These are phyloP conservation scores for Flaveria brownii DNA, from an alignment of 129 eudicot species.

Conservation along the genomic window DNA sequence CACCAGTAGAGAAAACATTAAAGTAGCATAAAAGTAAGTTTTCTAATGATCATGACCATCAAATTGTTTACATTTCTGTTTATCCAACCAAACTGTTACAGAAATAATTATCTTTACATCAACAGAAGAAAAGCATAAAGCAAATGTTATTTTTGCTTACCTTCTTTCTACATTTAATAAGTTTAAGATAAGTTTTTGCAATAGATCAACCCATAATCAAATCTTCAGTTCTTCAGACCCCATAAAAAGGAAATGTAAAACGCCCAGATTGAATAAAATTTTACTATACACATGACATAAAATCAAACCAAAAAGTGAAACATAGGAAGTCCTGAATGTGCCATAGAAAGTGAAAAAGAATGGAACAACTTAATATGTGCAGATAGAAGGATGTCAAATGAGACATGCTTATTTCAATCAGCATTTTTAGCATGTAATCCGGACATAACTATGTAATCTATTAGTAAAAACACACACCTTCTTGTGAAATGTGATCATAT, in stretches of 20 bases:
- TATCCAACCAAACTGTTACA: neutral
- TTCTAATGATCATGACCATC: neutral
- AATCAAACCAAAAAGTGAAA: neutral
- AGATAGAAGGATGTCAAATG: neutral
- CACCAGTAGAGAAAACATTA: neutral
- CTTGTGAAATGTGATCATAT: constrained; percentile 8
- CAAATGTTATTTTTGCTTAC: neutral
- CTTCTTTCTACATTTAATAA: too few relatives aligned
- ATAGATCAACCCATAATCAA: too few relatives aligned
- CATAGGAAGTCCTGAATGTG: neutral
- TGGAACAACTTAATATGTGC: too few relatives aligned
- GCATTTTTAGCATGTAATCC: neutral
- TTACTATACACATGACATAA: neutral
- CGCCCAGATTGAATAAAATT: neutral
- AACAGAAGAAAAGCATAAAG: neutral
- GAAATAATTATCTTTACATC: neutral
- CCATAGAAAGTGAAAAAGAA: too few relatives aligned
- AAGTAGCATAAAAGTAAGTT: neutral
- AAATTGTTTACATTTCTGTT: neutral
- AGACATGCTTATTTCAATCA: neutral
- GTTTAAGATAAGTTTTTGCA: too few relatives aligned
- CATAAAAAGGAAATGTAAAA: neutral
- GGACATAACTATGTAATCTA: neutral
- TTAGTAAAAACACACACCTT: neutral
- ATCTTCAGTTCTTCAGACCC: neutral